phyloP scores from a whole-genome alignment of 208 protist species.

The Polymyxa betae region DNA sequence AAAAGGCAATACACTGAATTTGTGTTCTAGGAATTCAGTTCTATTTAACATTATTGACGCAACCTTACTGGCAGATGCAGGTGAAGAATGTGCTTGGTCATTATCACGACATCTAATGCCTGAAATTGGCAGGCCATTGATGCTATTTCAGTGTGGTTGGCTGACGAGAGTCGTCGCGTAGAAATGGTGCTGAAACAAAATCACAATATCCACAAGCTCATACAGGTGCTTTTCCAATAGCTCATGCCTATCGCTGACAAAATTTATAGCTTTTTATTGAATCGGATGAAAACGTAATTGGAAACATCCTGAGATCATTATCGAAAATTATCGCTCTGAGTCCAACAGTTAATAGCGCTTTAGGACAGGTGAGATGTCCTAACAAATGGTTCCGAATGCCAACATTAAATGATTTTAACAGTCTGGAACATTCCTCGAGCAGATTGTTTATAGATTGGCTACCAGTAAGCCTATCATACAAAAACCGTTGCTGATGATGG shows the following conservation, averaged over 20 bases:
- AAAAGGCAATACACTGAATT: too few species aligned
- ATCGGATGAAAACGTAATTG: background rate
- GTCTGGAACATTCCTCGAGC: background rate
- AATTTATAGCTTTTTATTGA: background rate
- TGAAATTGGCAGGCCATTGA: background rate
- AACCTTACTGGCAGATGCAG: constrained; percentile 1
- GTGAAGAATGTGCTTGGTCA: background rate
- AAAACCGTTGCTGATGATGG: constrained; percentile 12
- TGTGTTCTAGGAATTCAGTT: too few species aligned
- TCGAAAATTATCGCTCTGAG: background rate
- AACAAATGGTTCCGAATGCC: background rate
- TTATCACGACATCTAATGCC: background rate
- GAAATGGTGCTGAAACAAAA: background rate
- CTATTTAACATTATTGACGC: background rate
- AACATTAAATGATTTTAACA: background rate
- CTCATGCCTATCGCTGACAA: background rate
- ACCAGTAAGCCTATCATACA: background rate
- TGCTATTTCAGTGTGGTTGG: background rate
- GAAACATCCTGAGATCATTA: background rate
- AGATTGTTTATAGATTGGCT: background rate
- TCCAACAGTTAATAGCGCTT: background rate
- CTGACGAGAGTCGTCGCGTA: background rate
- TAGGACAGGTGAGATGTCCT: background rate
- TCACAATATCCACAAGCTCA: background rate
- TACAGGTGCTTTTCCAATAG: background rate